phyloP scores from a whole-genome alignment of 331 rosid species.

The Telfairia occidentalis region DNA sequence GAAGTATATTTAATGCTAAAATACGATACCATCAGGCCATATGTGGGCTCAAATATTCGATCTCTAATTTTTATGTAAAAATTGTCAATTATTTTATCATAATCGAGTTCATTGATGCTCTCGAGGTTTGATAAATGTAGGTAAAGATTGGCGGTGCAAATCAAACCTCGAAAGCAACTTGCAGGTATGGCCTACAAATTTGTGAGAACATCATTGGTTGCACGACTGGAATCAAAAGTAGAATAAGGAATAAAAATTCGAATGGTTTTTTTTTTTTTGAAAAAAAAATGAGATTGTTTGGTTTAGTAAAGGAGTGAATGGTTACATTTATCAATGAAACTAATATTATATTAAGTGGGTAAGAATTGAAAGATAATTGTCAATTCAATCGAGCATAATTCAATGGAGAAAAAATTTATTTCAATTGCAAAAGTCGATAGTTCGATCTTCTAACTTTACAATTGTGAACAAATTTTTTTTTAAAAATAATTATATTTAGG shows the following conservation, averaged over 20 bases:
- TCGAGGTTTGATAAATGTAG: neutral
- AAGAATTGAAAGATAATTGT: too few species aligned
- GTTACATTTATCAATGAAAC: too few species aligned
- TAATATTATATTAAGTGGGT: too few species aligned
- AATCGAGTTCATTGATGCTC: neutral
- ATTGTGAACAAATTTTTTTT: too few species aligned
- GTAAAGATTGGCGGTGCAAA: neutral
- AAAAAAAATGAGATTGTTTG: neutral
- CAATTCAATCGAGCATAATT: too few species aligned
- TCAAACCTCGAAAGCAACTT: neutral
- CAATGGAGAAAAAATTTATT: too few species aligned
- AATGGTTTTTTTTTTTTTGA: neutral
- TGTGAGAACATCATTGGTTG: neutral
- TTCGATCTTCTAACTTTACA: too few species aligned
- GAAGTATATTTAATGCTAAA: neutral
- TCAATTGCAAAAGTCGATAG: too few species aligned
- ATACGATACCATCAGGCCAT: neutral
- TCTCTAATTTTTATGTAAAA: neutral
- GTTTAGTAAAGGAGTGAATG: neutral
- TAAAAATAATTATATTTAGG: neutral
- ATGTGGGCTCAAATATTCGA: neutral
- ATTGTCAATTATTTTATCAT: neutral
- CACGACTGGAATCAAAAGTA: neutral
- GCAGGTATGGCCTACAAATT: neutral
- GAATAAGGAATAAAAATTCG: neutral